Percentiles rank a stretch among this genome's conserved stretches.
Conservation (phyloP, 2,329 filamentous ascomycete genomes). For the Teratosphaeria gauchensis region DNA sequence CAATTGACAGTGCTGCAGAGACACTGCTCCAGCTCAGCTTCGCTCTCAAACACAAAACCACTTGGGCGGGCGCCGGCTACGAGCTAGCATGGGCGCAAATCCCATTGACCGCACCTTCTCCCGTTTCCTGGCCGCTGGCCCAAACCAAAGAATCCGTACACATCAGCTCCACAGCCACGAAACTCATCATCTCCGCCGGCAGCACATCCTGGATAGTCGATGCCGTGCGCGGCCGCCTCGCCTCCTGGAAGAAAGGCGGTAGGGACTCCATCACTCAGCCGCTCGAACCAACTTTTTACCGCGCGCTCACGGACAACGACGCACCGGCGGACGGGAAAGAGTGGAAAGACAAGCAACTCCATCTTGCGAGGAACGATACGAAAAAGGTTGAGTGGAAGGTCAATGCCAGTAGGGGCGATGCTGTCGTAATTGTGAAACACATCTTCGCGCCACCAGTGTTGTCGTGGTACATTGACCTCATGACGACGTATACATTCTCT, state of each 20-base stretch:
- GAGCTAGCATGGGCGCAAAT: conserved; percentile 29
- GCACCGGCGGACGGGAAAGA: conserved; percentile 44
- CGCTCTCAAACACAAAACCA: conserved; percentile 23
- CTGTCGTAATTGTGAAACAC: conserved; percentile 10
- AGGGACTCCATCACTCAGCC: conserved; percentile 11
- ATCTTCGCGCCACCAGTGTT: conserved; percentile 47
- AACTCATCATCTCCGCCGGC: conserved; percentile 3
- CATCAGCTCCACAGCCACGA: neutral
- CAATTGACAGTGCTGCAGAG: conserved; percentile 3
- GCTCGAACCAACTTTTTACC: conserved; percentile 42
- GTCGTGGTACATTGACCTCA: conserved; percentile 43
- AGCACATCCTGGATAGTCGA: conserved; percentile 12
- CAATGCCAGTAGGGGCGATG: conserved; percentile 1
- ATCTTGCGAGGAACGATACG: conserved; percentile 12
- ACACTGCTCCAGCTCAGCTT: conserved; percentile 21
- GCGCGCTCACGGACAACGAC: conserved; percentile 58
- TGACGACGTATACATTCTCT: conserved; percentile 45
- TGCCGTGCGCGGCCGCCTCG: conserved; percentile 11
- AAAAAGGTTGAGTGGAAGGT: conserved; percentile 9
- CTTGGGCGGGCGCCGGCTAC: conserved; percentile 26
- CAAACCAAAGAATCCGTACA: neutral
- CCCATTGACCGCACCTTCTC: conserved; percentile 7
- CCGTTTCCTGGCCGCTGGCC: conserved; percentile 5
- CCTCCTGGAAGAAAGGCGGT: conserved; percentile 17
- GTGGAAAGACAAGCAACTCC: conserved; percentile 36